Base-by-base conservation (phyloP, 2,329 filamentous ascomycete genomes). In the Exophiala sideris region DNA sequence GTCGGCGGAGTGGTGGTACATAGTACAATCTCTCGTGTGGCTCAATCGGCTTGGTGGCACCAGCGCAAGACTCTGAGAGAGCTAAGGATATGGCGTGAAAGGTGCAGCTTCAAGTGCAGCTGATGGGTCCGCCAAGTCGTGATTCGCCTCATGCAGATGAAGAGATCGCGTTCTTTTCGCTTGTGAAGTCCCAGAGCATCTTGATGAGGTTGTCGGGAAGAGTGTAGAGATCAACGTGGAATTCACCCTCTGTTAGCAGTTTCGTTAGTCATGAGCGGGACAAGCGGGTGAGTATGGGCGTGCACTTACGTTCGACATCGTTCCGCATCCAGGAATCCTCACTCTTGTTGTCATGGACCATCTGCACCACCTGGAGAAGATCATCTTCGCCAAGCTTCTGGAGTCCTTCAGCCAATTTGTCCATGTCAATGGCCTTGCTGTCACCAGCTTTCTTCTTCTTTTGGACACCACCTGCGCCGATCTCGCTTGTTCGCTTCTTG, bases 191-290 rank as follows among this genome's bases (percentile, higher is more conserved):
- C 92, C 92, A 97, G 56, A 99, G 85, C 84, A 90, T 91, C 73
- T 94, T 95, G 69, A 94, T 87, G 35, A 97, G 80, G 24, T 77
- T 75, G 62, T 97, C 94, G 1, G 94, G 91, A 61, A 99, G 84
- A n/a, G 94, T 97, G 76, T 96, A 97, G 54, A 99, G 81, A 68
- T 99, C 94, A 64, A 99, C 92, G 57, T 96, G 94, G 76, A 99
- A 99, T 75, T 99, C 94, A 67, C 94, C 94, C 67, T 91, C 91
- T 89, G 66, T 46, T 45, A 46, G 18, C 69, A 29, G 24, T 66
- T 72, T 66, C 71, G 70, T 67, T 8, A 41, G 39, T 49, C 16
- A 48, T 38, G 35, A 49, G 14, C 38, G 38, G 21, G 35, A 42
- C 29, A 52, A 34, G 41, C 7, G 38, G 10, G 14, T n/a, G 57